Base-by-base conservation (phyloP, 1,139 yeast genomes). In the Saccharomycopsis crataegensis region DNA sequence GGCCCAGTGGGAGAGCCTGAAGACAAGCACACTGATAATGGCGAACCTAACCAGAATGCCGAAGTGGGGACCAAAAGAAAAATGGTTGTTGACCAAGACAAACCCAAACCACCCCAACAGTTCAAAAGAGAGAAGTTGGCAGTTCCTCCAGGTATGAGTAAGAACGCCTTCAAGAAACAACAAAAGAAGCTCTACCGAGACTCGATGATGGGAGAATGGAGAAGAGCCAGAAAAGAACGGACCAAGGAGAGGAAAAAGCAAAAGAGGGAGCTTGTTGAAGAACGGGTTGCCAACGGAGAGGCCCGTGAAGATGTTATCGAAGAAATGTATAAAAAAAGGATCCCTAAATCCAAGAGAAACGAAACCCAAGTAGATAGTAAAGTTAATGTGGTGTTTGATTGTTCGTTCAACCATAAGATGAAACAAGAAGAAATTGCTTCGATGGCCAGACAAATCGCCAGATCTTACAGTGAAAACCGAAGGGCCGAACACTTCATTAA, bases 391-490 rank as follows among this genome's bases (percentile, higher is more conserved):
- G 71, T 90, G 17, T 67, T 93, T 60, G 99, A 93, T 68, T 93
- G 99, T 69, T 87, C 78, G 31, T 93, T 93, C 67, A 99, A 93
- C 64, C 90, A 87, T 46, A 68, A 86, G 63, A 93, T 93, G 99
- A 80, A 76, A 51, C 86, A 82, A 43, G 83, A 76, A 65, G 98
- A 93, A 64, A 78, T 86, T 48, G 79, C 78, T 2, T 86, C 96
- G 17, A 70, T 91, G 65, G 80, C 91, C 9, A 79, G 82, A 58
- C 99, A 93, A 68, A 76, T 93, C 50, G 80, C 93, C 9, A 74
- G 97, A 57, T 78, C 90, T 56, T 91, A 93, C 67, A 79, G 96
- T 8, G 83, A 85, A 31, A 88, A 86, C 65, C 77, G 86, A 60
- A 77, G 79, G 54, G 80, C 88, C 16, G 68, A 72, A 49, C 74